Percentiles rank a stretch among this genome's conserved stretches.
Evolutionary conservation across 2,329 filamentous ascomycete species (phyloP).

Genomic region (Epichloe scottii): DNA sequence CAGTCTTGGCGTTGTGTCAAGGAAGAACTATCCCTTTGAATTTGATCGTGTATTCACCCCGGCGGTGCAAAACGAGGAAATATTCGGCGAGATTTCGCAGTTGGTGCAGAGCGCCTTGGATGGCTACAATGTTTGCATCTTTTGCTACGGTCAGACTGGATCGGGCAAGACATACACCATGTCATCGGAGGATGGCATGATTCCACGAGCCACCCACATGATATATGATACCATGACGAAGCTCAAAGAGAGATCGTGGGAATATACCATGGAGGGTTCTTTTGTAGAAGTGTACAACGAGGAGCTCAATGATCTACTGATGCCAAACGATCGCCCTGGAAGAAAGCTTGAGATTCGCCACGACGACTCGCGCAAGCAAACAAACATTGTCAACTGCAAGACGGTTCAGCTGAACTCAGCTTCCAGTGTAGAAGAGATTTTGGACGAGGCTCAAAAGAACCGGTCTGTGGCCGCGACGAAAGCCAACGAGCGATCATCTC

Average conservation of each 20-base stretch:
- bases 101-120: slow-evolving; percentile 92
- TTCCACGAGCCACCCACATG: slow-evolving; percentile 81
- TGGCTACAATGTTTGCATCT: slow-evolving; percentile 97
- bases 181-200: slow-evolving; percentile 87
- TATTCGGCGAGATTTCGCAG: slow-evolving; percentile 95
- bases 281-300: slow-evolving; percentile 99
- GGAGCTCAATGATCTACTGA: slow-evolving; percentile 79
- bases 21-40: slow-evolving; percentile 72
- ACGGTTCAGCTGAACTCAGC: slow-evolving; percentile 68
- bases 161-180: slow-evolving; percentile 96
- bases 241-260: slow-evolving; percentile 84
- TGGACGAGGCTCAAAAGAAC: slow-evolving; percentile 71
- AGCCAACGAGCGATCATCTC: slow-evolving; percentile 86
- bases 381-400: slow-evolving; percentile 67
- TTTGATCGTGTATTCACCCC: slow-evolving; percentile 92
- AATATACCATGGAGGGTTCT: slow-evolving; percentile 84
- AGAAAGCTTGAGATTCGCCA: slow-evolving; percentile 85
- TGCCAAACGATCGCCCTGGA: slow-evolving; percentile 43
- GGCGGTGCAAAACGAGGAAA: slow-evolving; percentile 61
- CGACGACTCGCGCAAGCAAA: slow-evolving; percentile 70
- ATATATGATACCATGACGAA: slow-evolving; percentile 81
- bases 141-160: slow-evolving; percentile 95
- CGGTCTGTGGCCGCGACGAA: slow-evolving; percentile 93
- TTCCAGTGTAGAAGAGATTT: slow-evolving; percentile 64
- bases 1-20: slow-evolving; percentile 60